phyloP scores from a whole-genome alignment of 2,329 filamentous ascomycete genomes.

The Tolypocladium guangdongense region DNA sequence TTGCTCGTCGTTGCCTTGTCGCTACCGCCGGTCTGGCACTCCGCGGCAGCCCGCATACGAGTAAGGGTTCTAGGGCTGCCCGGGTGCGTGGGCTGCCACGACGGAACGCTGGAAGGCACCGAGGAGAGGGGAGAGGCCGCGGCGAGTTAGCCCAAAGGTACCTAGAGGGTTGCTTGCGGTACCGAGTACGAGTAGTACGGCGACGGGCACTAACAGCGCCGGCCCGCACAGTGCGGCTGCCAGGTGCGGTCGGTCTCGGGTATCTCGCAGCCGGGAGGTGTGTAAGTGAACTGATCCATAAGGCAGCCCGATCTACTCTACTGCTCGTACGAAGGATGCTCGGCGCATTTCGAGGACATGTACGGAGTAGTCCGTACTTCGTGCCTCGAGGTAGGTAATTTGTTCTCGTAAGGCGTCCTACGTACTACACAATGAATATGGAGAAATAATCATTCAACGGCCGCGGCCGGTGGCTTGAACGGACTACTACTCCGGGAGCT shows the following conservation, averaged over 20 bases:
- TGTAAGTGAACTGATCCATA: neutral
- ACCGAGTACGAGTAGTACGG: too few species aligned
- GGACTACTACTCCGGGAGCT: too few species aligned
- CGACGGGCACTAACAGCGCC: constrained; percentile 1
- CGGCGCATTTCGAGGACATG: neutral
- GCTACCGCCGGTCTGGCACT: constrained; percentile 5
- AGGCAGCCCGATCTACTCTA: neutral
- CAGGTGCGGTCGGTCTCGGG: neutral
- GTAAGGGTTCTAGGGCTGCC: too few species aligned
- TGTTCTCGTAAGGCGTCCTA: neutral
- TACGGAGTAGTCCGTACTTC: neutral
- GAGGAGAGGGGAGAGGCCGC: neutral
- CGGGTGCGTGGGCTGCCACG: neutral
- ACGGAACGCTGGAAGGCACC: neutral
- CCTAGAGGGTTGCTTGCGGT: too few species aligned
- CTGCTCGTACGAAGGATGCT: too few species aligned
- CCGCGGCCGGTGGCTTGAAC: neutral
- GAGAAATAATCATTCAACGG: neutral
- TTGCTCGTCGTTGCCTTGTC: constrained; percentile 1
- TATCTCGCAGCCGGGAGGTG: constrained; percentile 1
- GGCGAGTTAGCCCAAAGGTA: too few species aligned
- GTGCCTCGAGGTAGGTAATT: neutral
- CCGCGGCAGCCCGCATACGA: constrained; percentile 2
- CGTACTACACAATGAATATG: neutral
- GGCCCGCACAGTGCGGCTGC: neutral